Evolutionary conservation across 768 basidiomycete genomes (phyloP), one percentile per base, ranked within the genome.

Genomic region (Mrakia blollopis): DNA sequence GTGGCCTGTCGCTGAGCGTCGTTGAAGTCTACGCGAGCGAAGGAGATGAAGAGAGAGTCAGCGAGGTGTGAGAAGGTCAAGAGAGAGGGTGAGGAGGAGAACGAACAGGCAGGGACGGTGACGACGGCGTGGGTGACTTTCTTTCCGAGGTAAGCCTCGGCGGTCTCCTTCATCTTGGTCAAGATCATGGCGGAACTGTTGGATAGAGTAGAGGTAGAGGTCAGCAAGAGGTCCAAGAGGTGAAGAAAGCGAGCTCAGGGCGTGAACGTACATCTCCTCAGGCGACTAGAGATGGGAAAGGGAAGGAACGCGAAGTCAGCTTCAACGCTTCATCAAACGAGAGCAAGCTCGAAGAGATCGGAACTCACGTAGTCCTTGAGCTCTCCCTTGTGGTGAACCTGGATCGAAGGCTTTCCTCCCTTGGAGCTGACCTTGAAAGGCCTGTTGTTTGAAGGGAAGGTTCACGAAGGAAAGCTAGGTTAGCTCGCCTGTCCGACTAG

Each of bases 1-100:
- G 96, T 98, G 23, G 96, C 96, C 84, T 98, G 96, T 83, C 95
- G 93, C 85, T 98, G 96, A 82, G 96, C 94, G 86, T 98, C 95
- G 84, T 98, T 98, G 90, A 96, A 97, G 88, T 95, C 89, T 91
- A 61, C 21, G 50, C 13, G 69, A 14, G n/a, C n/a, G n/a, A n/a
- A n/a, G 37, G 69, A 41, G 78, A 50, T 30, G 67, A 39, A 79
- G 50, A 21, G 35, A 37, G 74, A 73, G 30, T 62, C 52, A 39
- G 13, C 1, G 25, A 39, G 14, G 3, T 62, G 54, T 9, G 25
- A n/a, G n/a, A n/a, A n/a, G 21, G 1, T 7, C 13, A 0, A 18
- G 7, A n/a, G 18, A 47, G 2, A 41, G 37, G 5, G 69, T 23
- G 23, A 74, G 61, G n/a, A 62, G 23, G 70, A 52, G n/a, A 47